Evolutionary conservation across 768 basidiomycete genomes (phyloP).

Genomic region (Termitomyces sp.): DNA sequence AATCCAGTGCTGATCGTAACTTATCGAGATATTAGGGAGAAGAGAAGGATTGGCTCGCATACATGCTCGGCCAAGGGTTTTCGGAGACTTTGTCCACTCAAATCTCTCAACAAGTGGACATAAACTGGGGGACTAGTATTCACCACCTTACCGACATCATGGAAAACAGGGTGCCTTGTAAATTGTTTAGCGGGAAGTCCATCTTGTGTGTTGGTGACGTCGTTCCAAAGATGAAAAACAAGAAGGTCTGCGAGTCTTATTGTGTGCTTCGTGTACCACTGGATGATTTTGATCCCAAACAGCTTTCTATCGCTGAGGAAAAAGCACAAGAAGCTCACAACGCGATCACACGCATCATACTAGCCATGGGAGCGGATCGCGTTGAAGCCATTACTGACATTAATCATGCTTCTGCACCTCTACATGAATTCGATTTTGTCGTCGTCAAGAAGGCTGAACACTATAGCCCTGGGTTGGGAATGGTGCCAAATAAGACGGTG

Average conservation of each 20-base stretch:
- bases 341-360: slow-evolving; percentile 57
- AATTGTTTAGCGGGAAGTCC: slow-evolving; percentile 46
- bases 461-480: slow-evolving; percentile 19
- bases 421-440: slow-evolving; percentile 50
- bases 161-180: slow-evolving; percentile 48
- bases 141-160: slow-evolving; percentile 58
- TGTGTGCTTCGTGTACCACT: slow-evolving; percentile 1
- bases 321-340: slow-evolving; percentile 35
- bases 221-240: slow-evolving; percentile 39
- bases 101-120: slow-evolving; percentile 41
- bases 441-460: slow-evolving; percentile 48
- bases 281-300: slow-evolving; percentile 2
- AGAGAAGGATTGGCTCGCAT: slow-evolving; percentile 54
- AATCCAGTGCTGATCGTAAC: background rate
- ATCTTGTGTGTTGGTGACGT: slow-evolving; percentile 63
- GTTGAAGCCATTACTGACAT: slow-evolving; percentile 62
- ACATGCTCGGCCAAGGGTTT: slow-evolving; percentile 58
- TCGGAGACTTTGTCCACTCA: slow-evolving; percentile 26
- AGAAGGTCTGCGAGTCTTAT: slow-evolving; percentile 22
- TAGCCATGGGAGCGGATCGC: slow-evolving; percentile 69
- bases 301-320: slow-evolving; percentile 23
- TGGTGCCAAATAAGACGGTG: slow-evolving; percentile 28
- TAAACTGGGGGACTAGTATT: slow-evolving; percentile 40
- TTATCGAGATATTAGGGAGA: slow-evolving; percentile 21
- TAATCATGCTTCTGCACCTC: slow-evolving; percentile 30